Percentiles rank a stretch among this genome's conserved stretches.
phyloP scores from a whole-genome alignment of 257 asterid genomes.

The Orobanche coerulescens region DNA sequence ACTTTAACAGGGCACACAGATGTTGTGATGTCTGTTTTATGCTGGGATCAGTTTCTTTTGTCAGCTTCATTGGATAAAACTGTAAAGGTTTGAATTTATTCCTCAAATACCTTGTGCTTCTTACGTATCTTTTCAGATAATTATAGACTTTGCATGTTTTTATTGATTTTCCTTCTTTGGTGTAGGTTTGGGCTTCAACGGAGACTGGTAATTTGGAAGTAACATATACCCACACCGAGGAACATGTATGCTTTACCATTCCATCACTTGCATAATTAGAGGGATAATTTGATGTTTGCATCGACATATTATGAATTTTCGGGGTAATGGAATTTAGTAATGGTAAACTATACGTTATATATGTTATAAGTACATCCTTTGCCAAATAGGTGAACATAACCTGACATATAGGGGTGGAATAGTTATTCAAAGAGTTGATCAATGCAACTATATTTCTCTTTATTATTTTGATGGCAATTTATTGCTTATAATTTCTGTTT shows the following conservation, averaged over 20 bases:
- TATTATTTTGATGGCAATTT: neutral
- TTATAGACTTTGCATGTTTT: neutral
- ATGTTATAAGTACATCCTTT: neutral
- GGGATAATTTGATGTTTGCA: neutral
- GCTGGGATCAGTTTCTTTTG: constrained; percentile 44
- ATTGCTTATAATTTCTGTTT: neutral
- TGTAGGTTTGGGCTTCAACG: constrained; percentile 33
- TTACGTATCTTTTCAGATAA: neutral
- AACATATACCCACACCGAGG: constrained; percentile 52
- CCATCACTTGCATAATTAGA: neutral
- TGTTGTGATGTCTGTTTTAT: constrained; percentile 43
- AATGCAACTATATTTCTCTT: neutral
- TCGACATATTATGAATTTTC: neutral
- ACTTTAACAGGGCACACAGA: constrained; percentile 39
- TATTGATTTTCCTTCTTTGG: neutral
- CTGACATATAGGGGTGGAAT: neutral
- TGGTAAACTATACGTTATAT: neutral
- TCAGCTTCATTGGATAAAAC: constrained; percentile 61
- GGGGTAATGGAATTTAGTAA: neutral
- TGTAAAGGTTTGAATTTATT: constrained; percentile 33
- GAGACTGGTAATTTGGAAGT: constrained; percentile 40
- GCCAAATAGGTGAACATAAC: neutral
- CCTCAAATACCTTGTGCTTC: neutral
- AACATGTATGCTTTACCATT: constrained; percentile 49
- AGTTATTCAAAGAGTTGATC: neutral